Evolutionary conservation across 2,329 filamentous ascomycete genomes (phyloP), one percentile per base, ranked within the genome.

Genomic region (Bretziella fagacearum): DNA sequence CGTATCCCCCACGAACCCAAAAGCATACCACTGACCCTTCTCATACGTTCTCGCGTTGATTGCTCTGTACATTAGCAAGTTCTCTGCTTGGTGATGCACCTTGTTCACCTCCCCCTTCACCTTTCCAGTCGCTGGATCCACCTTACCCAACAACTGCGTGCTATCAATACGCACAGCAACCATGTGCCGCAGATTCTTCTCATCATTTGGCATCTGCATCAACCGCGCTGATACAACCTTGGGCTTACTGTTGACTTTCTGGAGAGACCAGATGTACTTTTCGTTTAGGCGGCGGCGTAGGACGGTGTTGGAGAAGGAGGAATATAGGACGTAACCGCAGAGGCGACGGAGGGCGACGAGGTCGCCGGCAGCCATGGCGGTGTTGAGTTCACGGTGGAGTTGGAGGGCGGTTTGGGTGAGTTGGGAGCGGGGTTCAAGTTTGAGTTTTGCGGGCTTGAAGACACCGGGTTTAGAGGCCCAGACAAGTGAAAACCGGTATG

Each of bases 301-400:
- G 53, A 84, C 67, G 47, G 70, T 67, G 6, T 63, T 58, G n/a
- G 60, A 56, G 52, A 84, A 68, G 43, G 65, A 65, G 37, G 64
- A 58, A 52, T 63, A 64, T 37, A 81, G 65, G 20, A 68, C 65
- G 26, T 64, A 60, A 18, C 68, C 60, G 62, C 78, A 81, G 40
- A 80, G 60, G 23, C 60, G 59, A 39, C 65, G 60, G 22, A 82
- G 62, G 4, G 66, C 62, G 2, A 56, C 53, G 53, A 64, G 62
- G 61, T 81, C 72, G 50, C 73, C 75, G 2, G 61, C 60, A 5
- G 79, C 79, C 43, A 81, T 70, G 3, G 72, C 72, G 49, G 68
- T 66, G 54, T 76, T 74, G 66, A 83, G 73, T 53, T 71, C 62
- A 45, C 64, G 62, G 59, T 84, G 77, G 55, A 81, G 63, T 17